phyloP scores from a whole-genome alignment of 2,329 filamentous ascomycete species.

The Aspergillus awamori region DNA sequence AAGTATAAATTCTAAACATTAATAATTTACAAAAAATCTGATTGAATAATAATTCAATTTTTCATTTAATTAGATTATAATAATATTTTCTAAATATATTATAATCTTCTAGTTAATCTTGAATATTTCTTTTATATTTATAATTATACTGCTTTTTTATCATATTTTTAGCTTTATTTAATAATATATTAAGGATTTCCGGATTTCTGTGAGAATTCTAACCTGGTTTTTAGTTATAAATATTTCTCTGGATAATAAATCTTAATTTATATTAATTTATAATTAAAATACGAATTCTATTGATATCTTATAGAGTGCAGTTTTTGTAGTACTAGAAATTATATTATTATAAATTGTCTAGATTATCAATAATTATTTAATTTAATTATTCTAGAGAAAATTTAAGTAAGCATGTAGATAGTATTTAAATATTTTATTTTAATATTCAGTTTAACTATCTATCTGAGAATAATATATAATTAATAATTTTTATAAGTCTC shows the following conservation, averaged over 20 bases:
- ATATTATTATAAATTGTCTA: neutral
- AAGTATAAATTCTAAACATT: too few relatives aligned
- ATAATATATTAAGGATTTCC: too few relatives aligned
- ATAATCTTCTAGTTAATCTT: too few relatives aligned
- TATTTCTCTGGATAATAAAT: neutral
- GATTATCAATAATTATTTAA: neutral
- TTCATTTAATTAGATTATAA: too few relatives aligned
- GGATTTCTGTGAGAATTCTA: neutral
- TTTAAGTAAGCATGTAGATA: neutral
- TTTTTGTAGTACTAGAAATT: neutral
- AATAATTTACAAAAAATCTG: too few relatives aligned
- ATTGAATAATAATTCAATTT: too few relatives aligned
- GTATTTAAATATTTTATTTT: neutral
- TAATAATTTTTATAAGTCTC: too few relatives aligned
- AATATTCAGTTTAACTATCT: neutral
- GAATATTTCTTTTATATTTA: too few relatives aligned
- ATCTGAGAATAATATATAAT: neutral
- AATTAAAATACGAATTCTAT: neutral
- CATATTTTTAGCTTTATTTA: too few relatives aligned
- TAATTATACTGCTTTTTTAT: too few relatives aligned
- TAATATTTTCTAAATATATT: too few relatives aligned
- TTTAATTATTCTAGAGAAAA: too few relatives aligned
- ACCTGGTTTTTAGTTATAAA: neutral
- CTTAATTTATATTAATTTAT: neutral
- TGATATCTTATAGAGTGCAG: neutral